These are phyloP conservation scores for Nematocida homosporus DNA, from an alignment of 371 early-diverging fungal genomes.

Conservation along the genomic window DNA sequence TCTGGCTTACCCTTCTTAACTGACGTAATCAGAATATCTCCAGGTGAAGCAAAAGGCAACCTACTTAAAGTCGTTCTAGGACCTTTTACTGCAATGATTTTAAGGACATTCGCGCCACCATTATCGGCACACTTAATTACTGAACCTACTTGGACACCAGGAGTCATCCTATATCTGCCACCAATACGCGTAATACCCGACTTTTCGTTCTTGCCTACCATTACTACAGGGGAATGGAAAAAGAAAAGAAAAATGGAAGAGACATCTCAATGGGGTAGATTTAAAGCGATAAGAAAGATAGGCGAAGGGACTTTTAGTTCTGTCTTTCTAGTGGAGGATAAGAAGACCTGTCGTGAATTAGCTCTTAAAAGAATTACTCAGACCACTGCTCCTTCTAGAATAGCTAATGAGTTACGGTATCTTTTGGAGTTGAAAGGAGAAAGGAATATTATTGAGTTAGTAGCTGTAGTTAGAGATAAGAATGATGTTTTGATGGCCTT, in stretches of 20 bases:
- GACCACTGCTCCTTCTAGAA: conserved; percentile 76
- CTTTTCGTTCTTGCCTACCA: conserved; percentile 58
- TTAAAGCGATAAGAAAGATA: conserved; percentile 55
- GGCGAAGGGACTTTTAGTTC: conserved; percentile 80
- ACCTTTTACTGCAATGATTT: conserved; percentile 93
- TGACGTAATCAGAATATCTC: conserved; percentile 97
- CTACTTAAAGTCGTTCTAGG: conserved; percentile 92
- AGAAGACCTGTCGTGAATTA: conserved; percentile 70
- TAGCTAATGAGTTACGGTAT: conserved; percentile 79
- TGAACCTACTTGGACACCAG: conserved; percentile 97
- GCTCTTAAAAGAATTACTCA: conserved; percentile 84
- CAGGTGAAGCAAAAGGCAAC: conserved; percentile 95
- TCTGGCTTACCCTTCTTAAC: conserved; percentile 99
- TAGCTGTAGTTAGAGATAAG: conserved; percentile 75
- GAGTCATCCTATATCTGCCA: conserved; percentile 70
- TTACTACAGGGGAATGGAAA: conserved; percentile 47
- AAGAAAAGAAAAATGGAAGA: conserved; percentile 52
- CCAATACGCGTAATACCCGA: conserved; percentile 53
- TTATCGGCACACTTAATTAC: conserved; percentile 99
- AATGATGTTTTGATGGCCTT: conserved; percentile 80
- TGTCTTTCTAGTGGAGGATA: conserved; percentile 79
- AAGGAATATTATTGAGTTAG: conserved; percentile 72
- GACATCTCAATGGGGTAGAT: conserved; percentile 26
- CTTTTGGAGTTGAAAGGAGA: conserved; percentile 72
- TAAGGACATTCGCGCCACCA: conserved; percentile 98